Evolutionary conservation across 2,329 filamentous ascomycete genomes (phyloP), one percentile per base, ranked within the genome.

Genomic region (Teratosphaeria destructans): DNA sequence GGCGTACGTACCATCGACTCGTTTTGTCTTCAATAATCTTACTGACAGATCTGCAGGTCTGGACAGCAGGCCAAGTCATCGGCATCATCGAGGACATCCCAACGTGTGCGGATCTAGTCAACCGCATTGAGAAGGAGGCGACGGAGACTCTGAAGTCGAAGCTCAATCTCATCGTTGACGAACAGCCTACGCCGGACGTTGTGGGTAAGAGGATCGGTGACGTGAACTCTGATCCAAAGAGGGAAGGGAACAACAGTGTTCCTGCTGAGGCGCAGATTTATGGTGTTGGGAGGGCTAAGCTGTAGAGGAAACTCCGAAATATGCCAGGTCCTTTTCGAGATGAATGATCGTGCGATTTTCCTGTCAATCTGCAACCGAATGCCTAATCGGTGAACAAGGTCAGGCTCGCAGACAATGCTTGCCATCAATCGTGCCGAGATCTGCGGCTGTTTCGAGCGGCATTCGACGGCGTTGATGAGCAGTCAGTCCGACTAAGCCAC

Each of bases 51-150:
- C 29, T 32, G 29, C 67, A 93, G 88, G 89, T 96, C 47, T 99
- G 94, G 94, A 97, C 94, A 23, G 91, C 93, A 8, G 94, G 94
- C 11, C 93, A 96, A 73, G 93, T 97, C 66, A 96, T 99, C 55
- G 78, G 78, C 8, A 69, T 81, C 14, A 81, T 81, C 62, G 76
- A 81, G 60, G 78, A 80, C 60, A 77, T 80, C 37, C 78, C 78
- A 1, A 78, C 76, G 1, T 80, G 78, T 64, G 72, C 72, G 39
- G 76, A 73, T 53, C 72, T 80, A 16, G 64, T 80, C 5, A 69
- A 63, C 37, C 71, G 78, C 19, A 79, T 80, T 60, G 78, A 80
- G 62, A 64, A 61, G 39, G 68, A 71, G 53, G 69, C 68, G 3
- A 65, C 65, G 6, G 68, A 71, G 7, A 70, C 67, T 23, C 29